Conservation (phyloP, 2,329 filamentous ascomycete genomes). For the Verticillium longisporum region DNA sequence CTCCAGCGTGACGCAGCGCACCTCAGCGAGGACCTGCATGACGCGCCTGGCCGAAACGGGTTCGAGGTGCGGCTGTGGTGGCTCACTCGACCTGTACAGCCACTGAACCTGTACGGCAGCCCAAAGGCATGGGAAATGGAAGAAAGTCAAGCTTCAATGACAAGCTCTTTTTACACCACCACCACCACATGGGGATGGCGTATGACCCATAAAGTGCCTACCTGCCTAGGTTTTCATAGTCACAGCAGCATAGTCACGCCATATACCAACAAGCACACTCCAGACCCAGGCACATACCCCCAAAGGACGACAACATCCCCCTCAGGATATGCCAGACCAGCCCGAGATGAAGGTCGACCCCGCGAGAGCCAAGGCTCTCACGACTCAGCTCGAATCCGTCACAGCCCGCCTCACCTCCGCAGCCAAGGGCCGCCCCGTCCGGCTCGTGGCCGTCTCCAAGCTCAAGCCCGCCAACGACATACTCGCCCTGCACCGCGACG, state of each 20-base stretch:
- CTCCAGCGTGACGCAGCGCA: not conserved
- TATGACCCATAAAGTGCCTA: too few relatives aligned
- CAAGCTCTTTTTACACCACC: not conserved
- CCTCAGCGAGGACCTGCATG: not conserved
- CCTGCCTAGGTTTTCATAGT: too few relatives aligned
- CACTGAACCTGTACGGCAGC: too few relatives aligned
- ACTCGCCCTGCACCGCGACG: constrained; percentile 63
- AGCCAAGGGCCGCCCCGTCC: constrained; percentile 56
- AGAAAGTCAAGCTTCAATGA: not conserved
- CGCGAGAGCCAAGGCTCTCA: constrained; percentile 53
- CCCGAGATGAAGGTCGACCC: constrained; percentile 55
- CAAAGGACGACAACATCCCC: too few relatives aligned
- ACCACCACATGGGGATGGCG: too few relatives aligned
- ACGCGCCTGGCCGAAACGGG: not conserved
- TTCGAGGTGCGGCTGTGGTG: not conserved
- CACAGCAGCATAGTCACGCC: too few relatives aligned
- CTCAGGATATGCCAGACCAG: constrained; percentile 8
- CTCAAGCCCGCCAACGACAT: constrained; percentile 91
- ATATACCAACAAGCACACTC: too few relatives aligned
- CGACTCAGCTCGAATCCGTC: constrained; percentile 56
- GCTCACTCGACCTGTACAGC: too few relatives aligned
- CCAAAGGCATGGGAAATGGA: too few relatives aligned
- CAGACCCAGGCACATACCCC: too few relatives aligned
- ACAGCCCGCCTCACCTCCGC: constrained; percentile 49
- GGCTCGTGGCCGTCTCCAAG: constrained; percentile 93